These are phyloP conservation scores for Chalciporus sp. DNA, from an alignment of 1,284 basidiomycete genomes.

Conservation along the genomic window DNA sequence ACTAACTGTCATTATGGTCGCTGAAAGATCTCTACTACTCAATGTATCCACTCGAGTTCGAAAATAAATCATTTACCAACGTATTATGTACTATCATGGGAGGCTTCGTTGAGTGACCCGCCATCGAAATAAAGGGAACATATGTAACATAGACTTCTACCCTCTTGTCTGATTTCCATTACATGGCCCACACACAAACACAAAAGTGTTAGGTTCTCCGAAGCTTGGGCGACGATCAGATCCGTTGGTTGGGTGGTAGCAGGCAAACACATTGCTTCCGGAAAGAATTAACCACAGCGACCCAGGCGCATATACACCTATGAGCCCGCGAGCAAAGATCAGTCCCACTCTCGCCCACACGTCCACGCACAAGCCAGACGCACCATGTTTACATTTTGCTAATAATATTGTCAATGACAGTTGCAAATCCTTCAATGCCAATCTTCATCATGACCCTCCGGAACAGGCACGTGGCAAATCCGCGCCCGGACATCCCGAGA, in stretches of 20 bases:
- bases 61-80: background rate
- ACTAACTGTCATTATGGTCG: too few species aligned
- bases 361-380: background rate
- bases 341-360: background rate
- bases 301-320: background rate
- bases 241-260: background rate
- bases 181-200: background rate
- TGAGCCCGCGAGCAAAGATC: background rate
- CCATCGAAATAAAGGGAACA: background rate
- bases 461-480: constrained; percentile 6
- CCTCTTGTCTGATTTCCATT: background rate
- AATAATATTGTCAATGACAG: too few species aligned
- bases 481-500: constrained; percentile 5
- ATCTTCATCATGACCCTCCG: background rate
- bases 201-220: background rate
- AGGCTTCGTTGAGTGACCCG: background rate
- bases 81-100: background rate
- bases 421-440: background rate
- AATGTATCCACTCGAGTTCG: too few species aligned
- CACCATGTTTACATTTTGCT: background rate
- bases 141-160: background rate
- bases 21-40: too few species aligned
- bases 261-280: background rate
- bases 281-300: background rate
- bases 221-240: background rate